Evolutionary conservation across 1,284 basidiomycete genomes (phyloP), one percentile per base, ranked within the genome.

Genomic region (Coniferiporia weirii): DNA sequence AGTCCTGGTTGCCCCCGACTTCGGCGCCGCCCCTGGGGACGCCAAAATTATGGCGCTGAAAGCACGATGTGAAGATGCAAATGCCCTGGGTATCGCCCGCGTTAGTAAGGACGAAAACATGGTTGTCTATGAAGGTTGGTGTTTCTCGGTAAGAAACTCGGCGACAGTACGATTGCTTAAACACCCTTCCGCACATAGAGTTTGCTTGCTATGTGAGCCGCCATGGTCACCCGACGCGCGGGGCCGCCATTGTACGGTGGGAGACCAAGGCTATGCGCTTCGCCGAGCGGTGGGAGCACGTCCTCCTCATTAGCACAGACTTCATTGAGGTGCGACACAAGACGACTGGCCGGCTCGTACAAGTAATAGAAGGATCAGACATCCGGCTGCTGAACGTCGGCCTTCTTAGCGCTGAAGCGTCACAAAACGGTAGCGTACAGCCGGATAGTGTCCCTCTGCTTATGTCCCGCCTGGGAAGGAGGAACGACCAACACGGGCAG

Each of bases 161-260:
- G 38, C 8, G 38, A 15, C 3, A 15, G 8, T 40, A n/a, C 6
- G 50, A 51, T 52, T 20, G 19, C 6, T 12, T 35, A 32, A 51
- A 22, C 27, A 27, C 5, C 27, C 27, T 27, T 5, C 5, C 27
- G 27, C 27, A 7, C n/a, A 50, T 34, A 77, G 77, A 76, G 34
- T 67, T 90, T 43, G 90, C 88, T 12, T 89, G 82, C 66, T 91
- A 87, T 69, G 81, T 91, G 65, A 80, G 84, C 57, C 84, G 82
- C 57, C 77, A 83, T 63, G 90, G 90, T 4, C 68, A 74, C 3
- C 88, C 87, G 1, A 75, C 73, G 13, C 85, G 88, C 44, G 76
- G 76, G 44, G 77, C 75, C 9, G 77, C 79, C 1, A 89, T 81
- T 67, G 79, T 91, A 59, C 84, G 82, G 55, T 92, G 89, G 89